phyloP scores from a whole-genome alignment of 345 rosid species.

The Physaria fendleri region DNA sequence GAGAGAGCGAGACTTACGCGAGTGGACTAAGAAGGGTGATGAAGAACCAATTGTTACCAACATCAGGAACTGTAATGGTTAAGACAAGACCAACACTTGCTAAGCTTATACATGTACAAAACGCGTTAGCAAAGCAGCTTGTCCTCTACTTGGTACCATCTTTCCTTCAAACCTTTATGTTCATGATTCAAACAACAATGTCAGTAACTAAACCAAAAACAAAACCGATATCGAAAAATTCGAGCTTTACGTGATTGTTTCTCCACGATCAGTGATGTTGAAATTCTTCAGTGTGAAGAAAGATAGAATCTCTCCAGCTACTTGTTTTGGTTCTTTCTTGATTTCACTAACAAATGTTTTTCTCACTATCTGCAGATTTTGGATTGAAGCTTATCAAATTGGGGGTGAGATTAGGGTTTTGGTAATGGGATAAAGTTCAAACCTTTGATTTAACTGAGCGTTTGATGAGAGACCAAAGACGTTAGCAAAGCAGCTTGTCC shows the following conservation, averaged over 20 bases:
- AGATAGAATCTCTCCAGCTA: conserved; percentile 83
- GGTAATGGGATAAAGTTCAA: too few relatives aligned
- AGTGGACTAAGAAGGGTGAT: conserved; percentile 65
- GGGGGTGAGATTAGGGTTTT: too few relatives aligned
- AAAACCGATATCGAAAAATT: neutral
- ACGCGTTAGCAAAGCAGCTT: conserved; percentile 86
- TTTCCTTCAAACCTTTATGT: conserved; percentile 63
- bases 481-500: conserved; percentile 93
- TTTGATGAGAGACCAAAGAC: too few relatives aligned
- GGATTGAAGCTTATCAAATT: neutral
- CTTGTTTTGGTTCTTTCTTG: conserved; percentile 54
- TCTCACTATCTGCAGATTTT: conserved; percentile 59
- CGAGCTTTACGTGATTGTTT: conserved; percentile 62
- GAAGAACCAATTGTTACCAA: conserved; percentile 96
- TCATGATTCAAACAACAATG: neutral
- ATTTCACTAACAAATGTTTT: conserved; percentile 55
- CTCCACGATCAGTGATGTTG: conserved; percentile 72
- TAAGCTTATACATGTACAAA: conserved; percentile 92
- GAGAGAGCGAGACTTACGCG: conserved; percentile 54
- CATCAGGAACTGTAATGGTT: conserved; percentile 72
- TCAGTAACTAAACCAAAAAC: conserved; percentile 6
- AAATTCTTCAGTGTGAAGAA: conserved; percentile 88
- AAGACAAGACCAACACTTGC: conserved; percentile 91
- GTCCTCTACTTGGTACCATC: conserved; percentile 90
- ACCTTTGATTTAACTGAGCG: too few relatives aligned